These are phyloP conservation scores for Umbilicus rupestris DNA, from an alignment of 164 flowering plant genomes.

Conservation along the genomic window DNA sequence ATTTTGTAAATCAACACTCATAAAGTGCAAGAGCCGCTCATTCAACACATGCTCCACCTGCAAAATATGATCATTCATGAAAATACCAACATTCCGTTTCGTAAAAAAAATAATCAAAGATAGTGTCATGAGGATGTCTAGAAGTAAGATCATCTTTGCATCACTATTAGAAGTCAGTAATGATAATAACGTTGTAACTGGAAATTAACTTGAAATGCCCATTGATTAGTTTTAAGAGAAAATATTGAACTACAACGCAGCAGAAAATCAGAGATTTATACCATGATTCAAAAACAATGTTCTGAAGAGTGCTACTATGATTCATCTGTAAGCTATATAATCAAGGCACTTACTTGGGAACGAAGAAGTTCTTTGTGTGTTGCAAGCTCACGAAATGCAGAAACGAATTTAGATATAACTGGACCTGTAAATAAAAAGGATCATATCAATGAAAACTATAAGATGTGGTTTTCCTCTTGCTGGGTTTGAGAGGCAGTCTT, in stretches of 20 bases:
- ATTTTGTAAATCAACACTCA: constrained; percentile 49
- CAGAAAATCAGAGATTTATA: neutral
- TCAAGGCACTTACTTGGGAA: constrained; percentile 57
- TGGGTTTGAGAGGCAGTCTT: no score
- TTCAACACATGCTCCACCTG: constrained; percentile 74
- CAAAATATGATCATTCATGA: constrained; percentile 10
- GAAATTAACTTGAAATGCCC: no score
- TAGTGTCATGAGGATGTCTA: no score
- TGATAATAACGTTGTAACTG: no score
- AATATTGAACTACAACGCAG: neutral
- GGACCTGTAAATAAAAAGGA: constrained; percentile 52
- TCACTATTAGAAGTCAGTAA: no score
- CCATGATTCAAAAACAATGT: neutral
- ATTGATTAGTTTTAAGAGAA: no score
- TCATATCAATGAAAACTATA: neutral
- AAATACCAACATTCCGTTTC: neutral
- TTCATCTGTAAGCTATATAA: neutral
- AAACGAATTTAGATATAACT: constrained; percentile 64
- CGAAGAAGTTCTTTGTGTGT: constrained; percentile 82
- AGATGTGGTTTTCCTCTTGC: neutral
- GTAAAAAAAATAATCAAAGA: no score
- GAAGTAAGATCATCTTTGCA: no score
- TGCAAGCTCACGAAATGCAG: constrained; percentile 76
- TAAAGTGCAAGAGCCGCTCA: constrained; percentile 50
- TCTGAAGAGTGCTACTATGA: neutral